These are phyloP conservation scores for Ambrosia artemisiifolia DNA, from an alignment of 129 eudicot genomes.

Conservation along the genomic window DNA sequence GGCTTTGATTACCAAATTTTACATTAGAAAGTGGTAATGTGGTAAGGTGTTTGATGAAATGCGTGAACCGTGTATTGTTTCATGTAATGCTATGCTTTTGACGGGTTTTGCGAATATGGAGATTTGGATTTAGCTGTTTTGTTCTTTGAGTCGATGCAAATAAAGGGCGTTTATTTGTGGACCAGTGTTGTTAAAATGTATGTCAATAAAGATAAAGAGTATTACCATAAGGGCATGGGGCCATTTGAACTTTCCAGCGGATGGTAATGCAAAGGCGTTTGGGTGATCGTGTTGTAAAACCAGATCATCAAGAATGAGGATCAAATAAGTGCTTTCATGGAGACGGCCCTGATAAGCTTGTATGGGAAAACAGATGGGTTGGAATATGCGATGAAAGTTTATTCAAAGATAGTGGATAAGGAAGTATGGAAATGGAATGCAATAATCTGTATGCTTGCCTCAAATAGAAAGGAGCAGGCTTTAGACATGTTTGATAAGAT, in stretches of 20 bases:
- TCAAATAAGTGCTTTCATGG: constrained; percentile 40
- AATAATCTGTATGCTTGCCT: constrained; percentile 55
- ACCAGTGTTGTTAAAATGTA: constrained; percentile 61
- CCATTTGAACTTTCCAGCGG: constrained; percentile 32
- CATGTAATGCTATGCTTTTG: constrained; percentile 66
- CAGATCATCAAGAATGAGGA: constrained; percentile 55
- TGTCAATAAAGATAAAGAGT: constrained; percentile 35
- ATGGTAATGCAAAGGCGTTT: constrained; percentile 47
- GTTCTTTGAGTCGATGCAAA: constrained; percentile 42
- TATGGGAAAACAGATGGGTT: constrained; percentile 65
- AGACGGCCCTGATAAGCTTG: constrained; percentile 54
- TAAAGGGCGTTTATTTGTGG: constrained; percentile 68
- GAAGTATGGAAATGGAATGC: constrained; percentile 77
- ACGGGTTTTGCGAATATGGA: constrained; percentile 57
- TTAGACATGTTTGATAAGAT: constrained; percentile 54
- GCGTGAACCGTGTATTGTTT: constrained; percentile 55
- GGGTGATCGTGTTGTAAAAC: constrained; percentile 25
- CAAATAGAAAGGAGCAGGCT: constrained; percentile 55
- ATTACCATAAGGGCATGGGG: constrained; percentile 27
- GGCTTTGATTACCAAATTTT: too few species aligned
- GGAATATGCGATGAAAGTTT: constrained; percentile 44
- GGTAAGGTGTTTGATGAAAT: constrained; percentile 58
- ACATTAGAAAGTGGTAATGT: constrained; percentile 24
- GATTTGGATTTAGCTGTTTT: too few species aligned
- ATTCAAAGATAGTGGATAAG: constrained; percentile 33